A percentile compares a stretch with the other conserved stretches of the same genome.
phyloP scores from a whole-genome alignment of 352 stramenopile genomes.

The Phytophthora sp. region DNA sequence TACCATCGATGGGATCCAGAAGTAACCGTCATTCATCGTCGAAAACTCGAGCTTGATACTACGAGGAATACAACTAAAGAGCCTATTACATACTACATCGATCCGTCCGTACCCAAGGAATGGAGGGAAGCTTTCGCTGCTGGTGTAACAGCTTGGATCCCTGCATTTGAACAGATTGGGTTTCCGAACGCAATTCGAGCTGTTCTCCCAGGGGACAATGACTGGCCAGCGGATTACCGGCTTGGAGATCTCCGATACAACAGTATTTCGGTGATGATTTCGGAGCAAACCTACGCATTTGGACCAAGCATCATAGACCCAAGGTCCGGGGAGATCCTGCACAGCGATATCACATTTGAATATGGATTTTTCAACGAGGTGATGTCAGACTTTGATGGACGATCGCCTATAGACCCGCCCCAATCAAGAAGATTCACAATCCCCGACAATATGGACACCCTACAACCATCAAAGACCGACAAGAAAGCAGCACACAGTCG shows the following conservation, averaged over 20 bases:
- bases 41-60: slow-evolving; percentile 57
- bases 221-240: slow-evolving; percentile 83
- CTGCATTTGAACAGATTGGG: slow-evolving; percentile 78
- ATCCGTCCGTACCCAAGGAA: slow-evolving; percentile 74
- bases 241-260: slow-evolving; percentile 88
- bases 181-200: slow-evolving; percentile 75
- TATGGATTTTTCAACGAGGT: slow-evolving; percentile 86
- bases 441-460: neutral
- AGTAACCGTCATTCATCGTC: slow-evolving; percentile 76
- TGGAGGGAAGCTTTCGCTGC: slow-evolving; percentile 67
- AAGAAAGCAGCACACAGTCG: neutral
- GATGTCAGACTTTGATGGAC: slow-evolving; percentile 57
- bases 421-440: slow-evolving; percentile 1
- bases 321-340: slow-evolving; percentile 85
- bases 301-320: slow-evolving; percentile 76
- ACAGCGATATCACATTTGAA: slow-evolving; percentile 88
- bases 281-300: slow-evolving; percentile 73
- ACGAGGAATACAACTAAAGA: slow-evolving; percentile 43
- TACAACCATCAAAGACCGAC: neutral
- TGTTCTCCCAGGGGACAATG: slow-evolving; percentile 63
- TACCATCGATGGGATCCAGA: slow-evolving; percentile 59
- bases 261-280: slow-evolving; percentile 88
- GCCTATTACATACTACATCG: slow-evolving; percentile 84
- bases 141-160: slow-evolving; percentile 78
- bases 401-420: slow-evolving; percentile 44